These are phyloP conservation scores for Pestalotiopsis sp. DNA, from an alignment of 2,329 filamentous ascomycete species.

Conservation along the genomic window DNA sequence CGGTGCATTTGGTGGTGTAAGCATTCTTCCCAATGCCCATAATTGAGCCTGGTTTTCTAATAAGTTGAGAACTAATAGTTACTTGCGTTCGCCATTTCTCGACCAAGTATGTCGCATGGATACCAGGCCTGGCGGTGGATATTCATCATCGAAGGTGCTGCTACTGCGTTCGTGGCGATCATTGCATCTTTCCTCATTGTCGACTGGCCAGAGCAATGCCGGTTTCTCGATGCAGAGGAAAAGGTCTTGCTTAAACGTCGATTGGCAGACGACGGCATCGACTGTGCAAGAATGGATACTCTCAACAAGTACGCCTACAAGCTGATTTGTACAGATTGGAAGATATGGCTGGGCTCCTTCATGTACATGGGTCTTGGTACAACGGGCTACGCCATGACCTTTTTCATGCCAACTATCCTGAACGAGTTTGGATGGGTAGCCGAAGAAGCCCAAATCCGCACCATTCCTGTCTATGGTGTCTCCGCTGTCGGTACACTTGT, in stretches of 20 bases:
- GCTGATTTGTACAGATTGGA: conserved; percentile 37
- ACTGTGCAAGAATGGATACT: conserved; percentile 28
- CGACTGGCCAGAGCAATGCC: conserved; percentile 50
- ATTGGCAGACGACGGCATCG: conserved; percentile 29
- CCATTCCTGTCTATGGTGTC: conserved; percentile 38
- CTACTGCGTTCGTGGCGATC: conserved; percentile 33
- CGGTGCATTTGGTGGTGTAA: conserved; percentile 42
- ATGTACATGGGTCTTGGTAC: conserved; percentile 31
- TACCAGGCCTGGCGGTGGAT: conserved; percentile 51
- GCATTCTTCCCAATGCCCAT: conserved; percentile 5
- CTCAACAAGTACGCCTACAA: conserved; percentile 28
- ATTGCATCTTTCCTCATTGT: conserved; percentile 43
- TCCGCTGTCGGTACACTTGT: conserved; percentile 31
- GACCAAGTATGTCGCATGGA: conserved; percentile 42
- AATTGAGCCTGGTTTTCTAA: too few relatives aligned
- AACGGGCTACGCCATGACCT: conserved; percentile 33
- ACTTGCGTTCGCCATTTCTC: conserved; percentile 47
- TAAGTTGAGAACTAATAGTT: conserved; percentile 27
- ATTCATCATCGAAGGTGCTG: conserved; percentile 40
- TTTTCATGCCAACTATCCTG: conserved; percentile 43
- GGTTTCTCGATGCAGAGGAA: conserved; percentile 44
- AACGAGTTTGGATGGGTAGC: conserved; percentile 38
- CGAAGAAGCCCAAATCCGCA: conserved; percentile 35
- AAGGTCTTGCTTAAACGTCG: conserved; percentile 32
- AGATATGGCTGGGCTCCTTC: conserved; percentile 38